These are phyloP conservation scores for Acacia pycnantha DNA, from an alignment of 331 rosid genomes.

Conservation along the genomic window DNA sequence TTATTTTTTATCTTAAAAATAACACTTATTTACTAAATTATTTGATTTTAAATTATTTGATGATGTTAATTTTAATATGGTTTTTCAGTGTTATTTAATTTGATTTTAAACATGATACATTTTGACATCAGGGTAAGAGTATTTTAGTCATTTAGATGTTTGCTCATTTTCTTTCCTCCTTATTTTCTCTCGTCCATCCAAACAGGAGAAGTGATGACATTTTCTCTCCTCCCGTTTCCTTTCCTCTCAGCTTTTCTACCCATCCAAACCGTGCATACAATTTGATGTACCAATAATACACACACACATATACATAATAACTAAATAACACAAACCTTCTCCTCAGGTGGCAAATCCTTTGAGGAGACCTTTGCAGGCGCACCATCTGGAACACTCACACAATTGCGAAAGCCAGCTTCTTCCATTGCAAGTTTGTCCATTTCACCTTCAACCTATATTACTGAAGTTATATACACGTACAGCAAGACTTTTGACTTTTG, in stretches of 20 bases:
- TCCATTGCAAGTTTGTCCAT: slow-evolving; percentile 98
- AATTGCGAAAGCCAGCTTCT: slow-evolving; percentile 93
- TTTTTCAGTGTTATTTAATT: too few species aligned
- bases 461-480: slow-evolving; percentile 26
- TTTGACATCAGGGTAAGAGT: background rate
- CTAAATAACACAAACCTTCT: slow-evolving; percentile 54
- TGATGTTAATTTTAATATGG: too few species aligned
- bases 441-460: slow-evolving; percentile 92
- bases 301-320: background rate
- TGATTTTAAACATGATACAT: too few species aligned
- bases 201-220: background rate
- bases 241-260: background rate
- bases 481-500: slow-evolving; percentile 11
- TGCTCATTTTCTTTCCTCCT: background rate
- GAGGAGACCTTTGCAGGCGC: slow-evolving; percentile 77
- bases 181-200: background rate
- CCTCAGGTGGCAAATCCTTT: slow-evolving; percentile 67
- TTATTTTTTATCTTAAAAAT: background rate
- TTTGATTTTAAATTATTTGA: background rate
- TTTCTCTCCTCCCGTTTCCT: background rate
- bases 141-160: too few species aligned
- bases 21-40: background rate
- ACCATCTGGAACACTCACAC: slow-evolving; percentile 98
- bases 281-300: background rate
- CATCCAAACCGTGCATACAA: background rate